Evolutionary conservation across 306 rosid genomes (phyloP), one percentile per base, ranked within the genome.

Genomic region (Gastrolobium villosum): DNA sequence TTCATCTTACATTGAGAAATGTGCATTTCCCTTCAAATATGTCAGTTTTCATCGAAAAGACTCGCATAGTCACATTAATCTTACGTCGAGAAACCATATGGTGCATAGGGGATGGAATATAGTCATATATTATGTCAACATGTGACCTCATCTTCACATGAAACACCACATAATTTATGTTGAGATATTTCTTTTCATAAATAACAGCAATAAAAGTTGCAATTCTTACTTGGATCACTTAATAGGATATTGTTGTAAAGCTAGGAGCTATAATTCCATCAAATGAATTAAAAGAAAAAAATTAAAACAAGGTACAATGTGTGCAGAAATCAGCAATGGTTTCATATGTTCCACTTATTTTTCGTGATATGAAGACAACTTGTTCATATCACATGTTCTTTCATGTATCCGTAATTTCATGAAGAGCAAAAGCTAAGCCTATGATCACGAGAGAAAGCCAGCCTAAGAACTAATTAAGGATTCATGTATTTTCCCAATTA

Each of bases 341-440:
- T 46, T 59, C 30, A 32, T 7, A 20, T 78, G 59, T 39, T 45
- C 9, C 60, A 2, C 57, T 31, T 54, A 28, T 13, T 72, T 26
- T 55, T 39, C 28, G 77, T 55, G 53, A 54, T 40, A 37, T 11
- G 10, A 15, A 55, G 30, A 49, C 68, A 66, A 48, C 60, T 70
- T 70, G 77, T 30, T 57, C 54, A 28, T 36, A 79, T 79, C 83
- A 79, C 83, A 62, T 48, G 83, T 79, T 79, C 10, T 56, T 28
- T 79, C 39, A 20, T 49, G 78, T 14, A 4, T 50, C 32, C 39
- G 10, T 56, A 78, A 79, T 79, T 79, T 66, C 66, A 52, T 49
- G 32, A 49, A 50, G 15, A 34, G 63, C 41, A 36, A 70, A 70
- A 72, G 67, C 73, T 65, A 34, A 60, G 36, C 13, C 49, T 62